phyloP scores from a whole-genome alignment of 139 green algal species.

The Chlamydomonas sphaeroides region DNA sequence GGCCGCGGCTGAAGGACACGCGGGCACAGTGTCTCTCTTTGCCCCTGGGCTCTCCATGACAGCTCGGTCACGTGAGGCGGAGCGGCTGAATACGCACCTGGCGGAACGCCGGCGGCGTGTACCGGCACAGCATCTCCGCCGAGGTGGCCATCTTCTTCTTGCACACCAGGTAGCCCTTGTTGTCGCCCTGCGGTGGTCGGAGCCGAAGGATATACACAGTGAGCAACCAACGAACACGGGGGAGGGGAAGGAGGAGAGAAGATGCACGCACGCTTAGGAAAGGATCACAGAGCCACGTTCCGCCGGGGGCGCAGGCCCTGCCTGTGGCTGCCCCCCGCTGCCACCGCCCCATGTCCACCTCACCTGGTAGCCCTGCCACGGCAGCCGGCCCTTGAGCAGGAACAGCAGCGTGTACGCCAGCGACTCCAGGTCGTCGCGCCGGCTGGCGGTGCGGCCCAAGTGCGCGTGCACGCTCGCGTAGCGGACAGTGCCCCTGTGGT shows the following conservation, averaged over 20 bases:
- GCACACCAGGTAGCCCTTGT: slow-evolving; percentile 99
- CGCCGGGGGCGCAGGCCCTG: too few relatives aligned
- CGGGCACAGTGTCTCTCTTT: too few relatives aligned
- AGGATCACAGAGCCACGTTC: too few relatives aligned
- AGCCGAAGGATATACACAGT: not conserved
- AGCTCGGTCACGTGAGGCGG: not conserved
- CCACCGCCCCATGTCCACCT: too few relatives aligned
- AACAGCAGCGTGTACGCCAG: slow-evolving; percentile 99
- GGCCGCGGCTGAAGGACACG: too few relatives aligned
- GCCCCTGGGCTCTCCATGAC: too few relatives aligned
- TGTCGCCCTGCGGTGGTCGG: slow-evolving; percentile 81
- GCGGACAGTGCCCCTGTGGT: slow-evolving; percentile 93
- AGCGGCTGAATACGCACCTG: slow-evolving; percentile 43
- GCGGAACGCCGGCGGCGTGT: slow-evolving; percentile 94
- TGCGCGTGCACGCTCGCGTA: slow-evolving; percentile 99
- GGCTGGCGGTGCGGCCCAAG: slow-evolving; percentile 92
- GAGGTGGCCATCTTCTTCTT: slow-evolving; percentile 99
- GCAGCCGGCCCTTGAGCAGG: slow-evolving; percentile 90
- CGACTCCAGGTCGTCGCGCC: slow-evolving; percentile 97
- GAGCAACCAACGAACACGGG: too few relatives aligned
- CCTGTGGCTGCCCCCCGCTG: too few relatives aligned
- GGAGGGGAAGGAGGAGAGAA: not conserved
- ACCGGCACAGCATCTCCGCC: slow-evolving; percentile 96
- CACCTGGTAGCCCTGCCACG: slow-evolving; percentile 93
- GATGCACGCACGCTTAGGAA: too few relatives aligned